Base-by-base conservation (phyloP, 805 yeast species). In the Yamadazyma olivae region DNA sequence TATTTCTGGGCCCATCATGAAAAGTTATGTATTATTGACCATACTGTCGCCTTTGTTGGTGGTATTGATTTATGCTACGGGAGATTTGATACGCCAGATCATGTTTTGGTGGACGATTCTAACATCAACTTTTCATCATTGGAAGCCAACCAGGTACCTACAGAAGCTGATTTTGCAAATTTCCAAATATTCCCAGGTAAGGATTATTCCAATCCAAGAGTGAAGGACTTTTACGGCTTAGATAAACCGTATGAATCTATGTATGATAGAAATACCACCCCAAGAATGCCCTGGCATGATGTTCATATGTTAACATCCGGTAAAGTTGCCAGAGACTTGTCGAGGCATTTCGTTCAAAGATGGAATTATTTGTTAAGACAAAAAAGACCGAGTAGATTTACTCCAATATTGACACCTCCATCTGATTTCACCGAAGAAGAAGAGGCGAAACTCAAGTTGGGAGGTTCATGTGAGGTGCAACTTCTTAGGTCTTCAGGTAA, bases 281-380 rank as follows among this genome's bases (percentile, higher is more conserved):
- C 99, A 2, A 76, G 99, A 50, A 93, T 93, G 99, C 99, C 99
- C 7, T 93, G 99, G 99, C 99, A 93, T 59, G 99, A 93, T 71
- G 87, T 93, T 25, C 98, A 93, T 48, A 93, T 90, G 95, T 79
- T 89, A 64, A 80, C 95, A 1, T 77, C 90, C 2, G 99, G 99
- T 10, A 95, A 90, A 51, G 79, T 90, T 3, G 99, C 98, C 0
- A 74, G 97, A 41, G 99, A 93, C 57, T 61, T 91, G 35, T 76
- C 95, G 0, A 76, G 99, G 39, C 98, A 93, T 58, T 93, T 95
- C 61, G 95, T 89, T 10, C 99, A 93, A 64, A 76, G 99, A 50
- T 93, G 99, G 99, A 93, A 93, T 56, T 93, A 87, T 54, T 68
- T 93, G 26, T 59, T 95, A 34, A 77, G 99, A 52, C 96, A 89